Base-by-base conservation (phyloP, 2,329 filamentous ascomycete species). In the Fusarium graminum region DNA sequence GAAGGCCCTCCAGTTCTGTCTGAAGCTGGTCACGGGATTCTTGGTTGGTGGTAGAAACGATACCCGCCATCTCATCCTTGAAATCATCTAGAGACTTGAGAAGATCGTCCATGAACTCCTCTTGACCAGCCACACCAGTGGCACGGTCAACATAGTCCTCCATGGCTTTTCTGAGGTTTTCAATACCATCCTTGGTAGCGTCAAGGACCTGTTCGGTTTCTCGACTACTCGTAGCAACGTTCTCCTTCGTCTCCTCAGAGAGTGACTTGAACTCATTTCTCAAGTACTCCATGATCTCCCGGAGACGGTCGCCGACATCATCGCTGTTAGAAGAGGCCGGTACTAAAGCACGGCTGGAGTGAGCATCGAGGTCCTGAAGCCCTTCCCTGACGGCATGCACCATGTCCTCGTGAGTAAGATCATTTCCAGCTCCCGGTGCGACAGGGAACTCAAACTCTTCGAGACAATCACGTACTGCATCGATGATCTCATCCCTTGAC, bases 191-290 rank as follows among this genome's bases (percentile, higher is more conserved):
- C 69, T 93, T 94, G 41, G 96, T 90, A 1, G 93, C 92, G 75
- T 95, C 92, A 6, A 97, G 82, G 13, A 97, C 89, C 75, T 97
- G 92, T 76, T 97, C 93, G 0, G 93, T 94, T 74, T 95, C 92
- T 58, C 89, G 86, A 39, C 91, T 92, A 69, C 89, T 92, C 63
- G 91, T 90, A 4, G 91, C 88, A 19, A 92, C 90, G 69, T 93
- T 94, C 71, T 94, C 87, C 75, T 94, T 93, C 12, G 86, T 84
- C 70, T 89, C 87, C 28, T 88, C 84, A 0, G 87, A 88, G 3
- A 88, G 80, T 4, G 83, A 80, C 65, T 81, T 83, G 75, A 90
- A 88, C 72, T 90, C 88, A 2, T 81, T 79, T 36, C 81, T 83
- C 79, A 90, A 82, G 59, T 80, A 81, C 4, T 86, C 82, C 78